These are phyloP conservation scores for Phaeoacremonium minimum DNA, from an alignment of 2,329 filamentous ascomycete species.

Conservation along the genomic window DNA sequence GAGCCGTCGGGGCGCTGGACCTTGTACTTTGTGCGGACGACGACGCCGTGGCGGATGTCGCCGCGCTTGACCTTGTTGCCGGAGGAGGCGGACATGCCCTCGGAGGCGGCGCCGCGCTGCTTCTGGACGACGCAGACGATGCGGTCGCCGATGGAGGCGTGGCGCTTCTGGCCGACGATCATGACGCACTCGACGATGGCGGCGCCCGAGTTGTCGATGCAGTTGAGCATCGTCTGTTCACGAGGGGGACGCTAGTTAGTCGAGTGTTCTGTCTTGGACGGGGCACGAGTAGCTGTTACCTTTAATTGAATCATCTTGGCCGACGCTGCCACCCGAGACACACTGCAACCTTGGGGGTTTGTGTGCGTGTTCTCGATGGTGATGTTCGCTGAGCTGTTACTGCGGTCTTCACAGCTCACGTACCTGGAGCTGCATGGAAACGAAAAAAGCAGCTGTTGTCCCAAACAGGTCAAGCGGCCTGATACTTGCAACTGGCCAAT, in stretches of 20 bases:
- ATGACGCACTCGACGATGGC: constrained; percentile 95
- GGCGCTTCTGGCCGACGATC: constrained; percentile 84
- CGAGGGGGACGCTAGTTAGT: neutral
- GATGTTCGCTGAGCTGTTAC: neutral
- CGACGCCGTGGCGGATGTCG: constrained; percentile 92
- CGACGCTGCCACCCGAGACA: constrained; percentile 15
- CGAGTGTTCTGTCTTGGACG: constrained; percentile 10
- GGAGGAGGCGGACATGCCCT: constrained; percentile 65
- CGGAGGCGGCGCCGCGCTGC: constrained; percentile 74
- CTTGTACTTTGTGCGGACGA: constrained; percentile 88
- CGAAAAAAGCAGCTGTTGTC: too few species aligned
- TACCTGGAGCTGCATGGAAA: constrained; percentile 6
- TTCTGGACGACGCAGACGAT: constrained; percentile 98
- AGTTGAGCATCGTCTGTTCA: constrained; percentile 86
- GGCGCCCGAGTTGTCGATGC: constrained; percentile 99
- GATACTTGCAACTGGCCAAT: too few species aligned
- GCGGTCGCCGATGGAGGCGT: constrained; percentile 88
- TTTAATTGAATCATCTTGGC: constrained; percentile 88
- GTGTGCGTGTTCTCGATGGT: neutral
- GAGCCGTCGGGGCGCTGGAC: constrained; percentile 83
- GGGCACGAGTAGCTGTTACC: constrained; percentile 35
- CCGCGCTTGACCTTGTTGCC: constrained; percentile 94
- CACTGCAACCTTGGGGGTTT: too few species aligned
- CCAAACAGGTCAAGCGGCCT: too few species aligned
- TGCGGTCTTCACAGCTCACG: constrained; percentile 1